Evolutionary conservation across 768 basidiomycete genomes (phyloP).

Genomic region (Inosperma sp.): DNA sequence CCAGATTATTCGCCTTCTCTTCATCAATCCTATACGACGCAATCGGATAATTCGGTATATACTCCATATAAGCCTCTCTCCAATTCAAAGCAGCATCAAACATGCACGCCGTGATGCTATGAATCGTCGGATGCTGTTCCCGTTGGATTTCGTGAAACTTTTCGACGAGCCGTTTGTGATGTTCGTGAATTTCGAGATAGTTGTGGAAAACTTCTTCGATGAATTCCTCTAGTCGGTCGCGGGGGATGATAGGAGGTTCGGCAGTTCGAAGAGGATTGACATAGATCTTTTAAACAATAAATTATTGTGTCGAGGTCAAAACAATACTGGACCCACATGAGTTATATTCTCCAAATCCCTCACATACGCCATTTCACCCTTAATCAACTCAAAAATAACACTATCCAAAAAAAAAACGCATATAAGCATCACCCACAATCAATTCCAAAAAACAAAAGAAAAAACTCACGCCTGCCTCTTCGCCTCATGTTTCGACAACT

Average conservation of each 20-base stretch:
- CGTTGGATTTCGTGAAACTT: conserved; percentile 82
- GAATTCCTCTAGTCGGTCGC: conserved; percentile 68
- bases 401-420: conserved; percentile 37
- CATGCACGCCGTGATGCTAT: conserved; percentile 76
- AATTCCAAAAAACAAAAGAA: not conserved
- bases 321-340: conserved; percentile 41
- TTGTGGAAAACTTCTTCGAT: conserved; percentile 90
- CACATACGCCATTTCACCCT: conserved; percentile 94
- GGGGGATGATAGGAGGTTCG: conserved; percentile 74
- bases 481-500: conserved; percentile 65
- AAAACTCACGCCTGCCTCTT: conserved; percentile 77
- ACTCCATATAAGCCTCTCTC: conserved; percentile 88
- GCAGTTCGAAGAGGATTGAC: conserved; percentile 66
- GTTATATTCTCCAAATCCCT: conserved; percentile 87
- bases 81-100: conserved; percentile 91
- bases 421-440: not conserved
- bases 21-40: conserved; percentile 85
- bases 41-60: conserved; percentile 89
- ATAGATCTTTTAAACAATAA: too few relatives aligned
- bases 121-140: conserved; percentile 79
- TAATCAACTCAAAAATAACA: conserved; percentile 91
- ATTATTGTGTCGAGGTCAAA: not conserved
- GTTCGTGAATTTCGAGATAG: conserved; percentile 64
- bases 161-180: conserved; percentile 74
- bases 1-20: conserved; percentile 75